phyloP scores from a whole-genome alignment of 2,329 filamentous ascomycete genomes.

The Stagonosporopsis cucurbitacearum region DNA sequence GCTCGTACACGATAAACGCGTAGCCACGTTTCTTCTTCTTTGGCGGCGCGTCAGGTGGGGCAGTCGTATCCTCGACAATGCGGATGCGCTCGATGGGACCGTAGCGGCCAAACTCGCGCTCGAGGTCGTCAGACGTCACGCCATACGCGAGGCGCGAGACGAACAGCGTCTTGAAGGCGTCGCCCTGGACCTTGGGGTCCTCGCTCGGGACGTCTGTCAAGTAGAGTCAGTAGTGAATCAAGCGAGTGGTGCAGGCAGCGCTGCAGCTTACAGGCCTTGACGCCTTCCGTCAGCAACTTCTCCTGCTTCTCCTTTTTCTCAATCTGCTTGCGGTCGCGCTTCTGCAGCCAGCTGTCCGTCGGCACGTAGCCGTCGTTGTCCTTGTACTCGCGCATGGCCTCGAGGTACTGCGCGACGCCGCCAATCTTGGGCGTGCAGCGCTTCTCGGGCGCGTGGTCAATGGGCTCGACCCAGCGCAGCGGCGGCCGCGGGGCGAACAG shows the following conservation, averaged over 20 bases:
- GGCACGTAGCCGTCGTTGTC: slow-evolving; percentile 77
- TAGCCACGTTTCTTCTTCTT: slow-evolving; percentile 82
- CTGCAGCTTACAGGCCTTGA: slow-evolving; percentile 66
- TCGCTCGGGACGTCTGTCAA: slow-evolving; percentile 76
- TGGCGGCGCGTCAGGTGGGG: slow-evolving; percentile 65
- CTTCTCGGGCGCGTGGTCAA: slow-evolving; percentile 82
- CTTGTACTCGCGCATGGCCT: slow-evolving; percentile 77
- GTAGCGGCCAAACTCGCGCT: slow-evolving; percentile 91
- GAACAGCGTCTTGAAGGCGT: slow-evolving; percentile 94
- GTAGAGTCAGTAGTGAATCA: slow-evolving; percentile 22
- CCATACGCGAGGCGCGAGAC: slow-evolving; percentile 90
- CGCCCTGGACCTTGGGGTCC: slow-evolving; percentile 87
- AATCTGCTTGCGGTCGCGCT: slow-evolving; percentile 78
- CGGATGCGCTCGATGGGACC: slow-evolving; percentile 95
- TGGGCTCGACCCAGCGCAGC: slow-evolving; percentile 83
- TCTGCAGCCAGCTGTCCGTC: slow-evolving; percentile 92
- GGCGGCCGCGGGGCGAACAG: slow-evolving; percentile 95
- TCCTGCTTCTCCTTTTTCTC: slow-evolving; percentile 78
- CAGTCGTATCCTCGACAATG: slow-evolving; percentile 79
- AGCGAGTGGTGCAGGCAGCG: no score
- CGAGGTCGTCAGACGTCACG: slow-evolving; percentile 85
- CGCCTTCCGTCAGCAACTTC: slow-evolving; percentile 67
- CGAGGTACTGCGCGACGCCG: slow-evolving; percentile 77
- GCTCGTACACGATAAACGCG: slow-evolving; percentile 95
- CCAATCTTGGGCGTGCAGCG: slow-evolving; percentile 75